phyloP scores from a whole-genome alignment of 2,329 filamentous ascomycete genomes.

The Macrophomina pseudophaseolina region DNA sequence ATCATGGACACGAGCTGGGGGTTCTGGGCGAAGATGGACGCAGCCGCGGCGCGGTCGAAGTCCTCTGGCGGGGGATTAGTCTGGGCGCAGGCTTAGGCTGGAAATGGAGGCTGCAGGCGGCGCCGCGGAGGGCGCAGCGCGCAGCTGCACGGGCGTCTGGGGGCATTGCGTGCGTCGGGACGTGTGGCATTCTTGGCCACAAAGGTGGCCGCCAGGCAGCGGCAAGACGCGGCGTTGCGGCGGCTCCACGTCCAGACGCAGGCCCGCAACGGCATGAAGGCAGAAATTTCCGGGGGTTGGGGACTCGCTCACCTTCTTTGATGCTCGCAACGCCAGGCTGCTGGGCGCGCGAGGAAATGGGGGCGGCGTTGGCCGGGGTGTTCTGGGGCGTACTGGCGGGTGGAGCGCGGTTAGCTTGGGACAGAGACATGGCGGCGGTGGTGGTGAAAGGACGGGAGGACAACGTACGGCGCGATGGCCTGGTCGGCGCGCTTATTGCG shows the following conservation, averaged over 20 bases:
- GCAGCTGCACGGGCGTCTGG: neutral
- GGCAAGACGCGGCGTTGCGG: slow-evolving; percentile 8
- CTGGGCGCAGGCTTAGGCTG: slow-evolving; percentile 36
- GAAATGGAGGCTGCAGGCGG: slow-evolving; percentile 22
- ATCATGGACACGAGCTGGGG: slow-evolving; percentile 96
- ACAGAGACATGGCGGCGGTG: neutral
- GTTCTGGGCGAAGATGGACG: slow-evolving; percentile 94
- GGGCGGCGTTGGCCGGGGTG: slow-evolving; percentile 92
- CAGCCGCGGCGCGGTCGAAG: slow-evolving; percentile 82
- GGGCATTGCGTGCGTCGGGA: slow-evolving; percentile 20
- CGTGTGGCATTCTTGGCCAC: slow-evolving; percentile 8
- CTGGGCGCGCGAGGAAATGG: slow-evolving; percentile 96
- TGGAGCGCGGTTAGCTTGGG: slow-evolving; percentile 29
- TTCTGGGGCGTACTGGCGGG: slow-evolving; percentile 89
- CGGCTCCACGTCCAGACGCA: neutral
- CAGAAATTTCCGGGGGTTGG: slow-evolving; percentile 4
- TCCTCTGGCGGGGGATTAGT: slow-evolving; percentile 70
- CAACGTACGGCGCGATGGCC: slow-evolving; percentile 67
- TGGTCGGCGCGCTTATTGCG: slow-evolving; percentile 69
- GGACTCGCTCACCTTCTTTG: slow-evolving; percentile 79
- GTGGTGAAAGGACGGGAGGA: slow-evolving; percentile 24
- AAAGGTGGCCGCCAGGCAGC: slow-evolving; percentile 6
- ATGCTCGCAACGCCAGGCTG: slow-evolving; percentile 94
- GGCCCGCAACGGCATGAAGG: slow-evolving; percentile 22
- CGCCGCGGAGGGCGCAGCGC: neutral